Percentiles rank a stretch among this genome's conserved stretches.
Evolutionary conservation across 306 rosid species (phyloP).

Genomic region (Cicer arietinum): DNA sequence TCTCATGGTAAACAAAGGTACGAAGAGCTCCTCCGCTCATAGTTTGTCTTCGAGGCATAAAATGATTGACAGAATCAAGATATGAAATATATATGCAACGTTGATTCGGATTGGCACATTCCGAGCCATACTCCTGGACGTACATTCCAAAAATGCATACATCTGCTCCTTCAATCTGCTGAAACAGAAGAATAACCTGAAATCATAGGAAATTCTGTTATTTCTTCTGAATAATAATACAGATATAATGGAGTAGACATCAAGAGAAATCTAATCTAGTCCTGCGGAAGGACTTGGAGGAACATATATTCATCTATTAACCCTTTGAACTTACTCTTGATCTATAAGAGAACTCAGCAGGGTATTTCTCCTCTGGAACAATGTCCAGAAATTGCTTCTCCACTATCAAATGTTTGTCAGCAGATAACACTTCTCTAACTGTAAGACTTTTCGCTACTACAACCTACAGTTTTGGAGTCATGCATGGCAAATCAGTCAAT

Average conservation of each 20-base stretch:
- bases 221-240: conserved; percentile 8
- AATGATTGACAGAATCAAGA: conserved; percentile 72
- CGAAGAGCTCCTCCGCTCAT: conserved; percentile 65
- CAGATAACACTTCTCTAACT: conserved; percentile 64
- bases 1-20: conserved; percentile 74
- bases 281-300: conserved; percentile 11
- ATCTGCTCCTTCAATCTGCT: conserved; percentile 75
- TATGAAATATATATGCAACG: conserved; percentile 64
- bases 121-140: conserved; percentile 73
- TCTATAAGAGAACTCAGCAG: conserved; percentile 63
- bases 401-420: conserved; percentile 57
- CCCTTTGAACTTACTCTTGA: conserved; percentile 54
- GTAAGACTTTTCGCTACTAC: conserved; percentile 57
- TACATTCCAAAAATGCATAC: conserved; percentile 69
- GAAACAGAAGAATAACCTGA: conserved; percentile 74
- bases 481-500: conserved; percentile 6
- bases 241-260: conserved; percentile 32
- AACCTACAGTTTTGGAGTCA: conserved; percentile 50
- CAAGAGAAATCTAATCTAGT: background rate
- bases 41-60: conserved; percentile 57
- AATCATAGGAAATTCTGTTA: conserved; percentile 28
- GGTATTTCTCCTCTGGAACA: conserved; percentile 53
- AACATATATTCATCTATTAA: background rate
- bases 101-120: conserved; percentile 64
- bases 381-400: conserved; percentile 58